A percentile compares a stretch with the other conserved stretches of the same genome.
phyloP scores from a whole-genome alignment of 2,329 filamentous ascomycete genomes.

The Myriosclerotinia curreyana region DNA sequence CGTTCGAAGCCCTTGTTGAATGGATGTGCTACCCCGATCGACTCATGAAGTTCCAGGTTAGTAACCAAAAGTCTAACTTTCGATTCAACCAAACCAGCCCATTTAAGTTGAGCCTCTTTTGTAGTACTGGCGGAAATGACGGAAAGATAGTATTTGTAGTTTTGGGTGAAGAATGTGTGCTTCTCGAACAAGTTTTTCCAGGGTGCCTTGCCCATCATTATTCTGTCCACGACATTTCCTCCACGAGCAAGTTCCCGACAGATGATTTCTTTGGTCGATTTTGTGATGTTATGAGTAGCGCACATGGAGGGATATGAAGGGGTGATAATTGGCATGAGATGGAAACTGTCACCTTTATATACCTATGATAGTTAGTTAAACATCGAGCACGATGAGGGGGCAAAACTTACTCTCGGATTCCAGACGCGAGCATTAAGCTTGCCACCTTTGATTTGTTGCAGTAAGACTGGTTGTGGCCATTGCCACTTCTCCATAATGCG shows the following conservation, averaged over 20 bases:
- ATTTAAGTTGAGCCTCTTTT: slow-evolving; percentile 79
- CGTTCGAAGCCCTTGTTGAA: slow-evolving; percentile 93
- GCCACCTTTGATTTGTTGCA: slow-evolving; percentile 83
- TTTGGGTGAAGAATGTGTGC: slow-evolving; percentile 88
- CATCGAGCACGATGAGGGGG: slow-evolving; percentile 22
- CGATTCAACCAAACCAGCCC: slow-evolving; percentile 91
- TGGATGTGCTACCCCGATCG: slow-evolving; percentile 79
- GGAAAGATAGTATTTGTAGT: slow-evolving; percentile 93
- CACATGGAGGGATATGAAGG: slow-evolving; percentile 98
- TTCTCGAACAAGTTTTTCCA: slow-evolving; percentile 90
- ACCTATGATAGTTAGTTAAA: slow-evolving; percentile 30
- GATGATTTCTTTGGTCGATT: slow-evolving; percentile 81
- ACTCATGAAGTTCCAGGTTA: slow-evolving; percentile 74
- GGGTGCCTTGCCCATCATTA: slow-evolving; percentile 69
- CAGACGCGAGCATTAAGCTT: slow-evolving; percentile 81
- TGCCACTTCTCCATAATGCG: slow-evolving; percentile 85
- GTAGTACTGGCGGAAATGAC: slow-evolving; percentile 79
- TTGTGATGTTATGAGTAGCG: slow-evolving; percentile 88
- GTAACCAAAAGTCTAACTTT: slow-evolving; percentile 84
- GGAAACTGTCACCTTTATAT: slow-evolving; percentile 60
- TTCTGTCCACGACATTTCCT: slow-evolving; percentile 71
- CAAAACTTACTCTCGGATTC: slow-evolving; percentile 74
- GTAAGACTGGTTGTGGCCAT: slow-evolving; percentile 89
- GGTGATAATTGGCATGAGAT: slow-evolving; percentile 97
- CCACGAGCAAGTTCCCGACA: slow-evolving; percentile 77